Evolutionary conservation across 805 yeast species (phyloP).

Genomic region (Suhomyces emberorum): DNA sequence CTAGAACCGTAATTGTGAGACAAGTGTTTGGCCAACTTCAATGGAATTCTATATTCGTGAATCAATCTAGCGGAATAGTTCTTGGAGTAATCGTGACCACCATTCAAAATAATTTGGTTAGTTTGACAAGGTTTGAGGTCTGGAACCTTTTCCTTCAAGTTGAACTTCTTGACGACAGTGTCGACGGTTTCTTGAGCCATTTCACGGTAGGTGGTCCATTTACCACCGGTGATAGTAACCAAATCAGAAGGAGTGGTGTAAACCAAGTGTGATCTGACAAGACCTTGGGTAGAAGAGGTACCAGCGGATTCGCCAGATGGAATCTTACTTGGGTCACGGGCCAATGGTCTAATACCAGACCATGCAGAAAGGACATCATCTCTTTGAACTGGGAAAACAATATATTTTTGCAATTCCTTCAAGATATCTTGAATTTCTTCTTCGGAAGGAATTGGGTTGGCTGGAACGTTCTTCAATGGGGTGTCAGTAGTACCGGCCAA

Average conservation of each 20-base stretch:
- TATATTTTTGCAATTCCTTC: conserved; percentile 83
- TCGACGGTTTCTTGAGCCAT: conserved; percentile 95
- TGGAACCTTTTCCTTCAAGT: conserved; percentile 30
- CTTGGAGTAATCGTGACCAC: conserved; percentile 77
- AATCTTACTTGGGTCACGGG: conserved; percentile 66
- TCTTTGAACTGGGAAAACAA: conserved; percentile 83
- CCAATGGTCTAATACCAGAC: conserved; percentile 96
- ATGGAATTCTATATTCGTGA: conserved; percentile 71
- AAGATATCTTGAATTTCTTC: conserved; percentile 85
- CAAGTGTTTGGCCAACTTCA: conserved; percentile 75
- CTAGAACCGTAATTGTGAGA: conserved; percentile 87
- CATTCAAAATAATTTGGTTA: conserved; percentile 56
- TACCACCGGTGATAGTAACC: conserved; percentile 92
- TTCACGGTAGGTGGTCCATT: conserved; percentile 97
- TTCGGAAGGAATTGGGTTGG: conserved; percentile 80
- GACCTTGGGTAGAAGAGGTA: conserved; percentile 65
- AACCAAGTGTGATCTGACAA: conserved; percentile 86
- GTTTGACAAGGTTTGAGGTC: conserved; percentile 48
- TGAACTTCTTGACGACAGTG: conserved; percentile 52
- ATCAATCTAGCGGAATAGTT: conserved; percentile 75
- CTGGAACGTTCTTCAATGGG: conserved; percentile 68
- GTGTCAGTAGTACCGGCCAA: conserved; percentile 96
- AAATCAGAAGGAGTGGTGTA: conserved; percentile 70
- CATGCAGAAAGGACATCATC: conserved; percentile 92
- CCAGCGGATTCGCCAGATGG: conserved; percentile 39